Base-by-base conservation (phyloP, 1,139 yeast species). In the Pichia sp. region DNA sequence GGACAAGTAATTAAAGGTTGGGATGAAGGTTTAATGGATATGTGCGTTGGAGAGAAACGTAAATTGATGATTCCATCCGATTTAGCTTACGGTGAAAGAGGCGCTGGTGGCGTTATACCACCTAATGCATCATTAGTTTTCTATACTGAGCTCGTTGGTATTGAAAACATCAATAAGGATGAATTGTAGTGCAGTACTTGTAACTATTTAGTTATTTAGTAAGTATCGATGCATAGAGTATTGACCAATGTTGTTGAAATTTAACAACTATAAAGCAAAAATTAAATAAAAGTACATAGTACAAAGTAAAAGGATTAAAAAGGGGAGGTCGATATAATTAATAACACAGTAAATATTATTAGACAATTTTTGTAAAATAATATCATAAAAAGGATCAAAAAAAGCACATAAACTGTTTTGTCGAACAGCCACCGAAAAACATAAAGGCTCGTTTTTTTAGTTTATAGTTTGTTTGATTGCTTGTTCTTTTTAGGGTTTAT, bases 41-140 rank as follows among this genome's bases (percentile, higher is more conserved):
- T 84, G 91, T 86, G 96, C 63, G 70, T 84, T 59, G 95, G 95
- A 38, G 96, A 86, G 62, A 73, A 79, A 66, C 76, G 95, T 57
- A 77, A 74, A 52, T 69, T 86, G 53, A 74, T 77, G 32, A 84
- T 88, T 58, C 95, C 95, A 37, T 72, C 91, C 11, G 71, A 72
- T 36, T 64, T 84, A 56, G 96, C 78, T 8, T 86, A 86, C 53
- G 96, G 96, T 41, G 63, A 67, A 34, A 60, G 76, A 42, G 94
- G 93, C 37, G 78, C 84, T 45, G 82, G 81, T 35, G 79, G 79
- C 42, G 71, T 68, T 39, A 84, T 84, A 58, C 94, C 94, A 24
- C 79, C 83, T 28, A 74, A 75, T 53, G 75, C 95, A 24, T 81
- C 80, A 37, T 68, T 84, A 50, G 64, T 70, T 35, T 79, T 79